phyloP scores from a whole-genome alignment of 75 land plant species.

The Cupressus sempervirens region DNA sequence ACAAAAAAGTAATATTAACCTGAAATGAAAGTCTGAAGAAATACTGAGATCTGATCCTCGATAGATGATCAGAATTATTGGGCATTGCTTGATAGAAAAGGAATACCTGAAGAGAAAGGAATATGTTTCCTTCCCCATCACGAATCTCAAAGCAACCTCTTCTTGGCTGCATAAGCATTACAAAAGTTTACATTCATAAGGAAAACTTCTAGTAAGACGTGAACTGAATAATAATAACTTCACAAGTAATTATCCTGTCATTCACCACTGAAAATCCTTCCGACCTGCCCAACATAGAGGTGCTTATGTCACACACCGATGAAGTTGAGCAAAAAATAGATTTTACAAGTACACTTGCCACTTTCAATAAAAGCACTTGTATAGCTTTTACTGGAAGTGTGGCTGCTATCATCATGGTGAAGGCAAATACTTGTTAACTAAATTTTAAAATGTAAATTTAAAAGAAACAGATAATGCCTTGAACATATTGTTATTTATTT shows the following conservation, averaged over 20 bases:
- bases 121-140: conserved; percentile 30
- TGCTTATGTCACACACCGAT: background rate
- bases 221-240: background rate
- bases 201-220: background rate
- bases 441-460: too few relatives aligned
- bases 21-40: background rate
- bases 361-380: background rate
- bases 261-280: background rate
- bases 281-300: background rate
- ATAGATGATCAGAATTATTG: background rate
- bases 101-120: conserved; percentile 34
- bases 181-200: background rate
- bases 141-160: conserved; percentile 40
- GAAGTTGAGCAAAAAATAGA: background rate
- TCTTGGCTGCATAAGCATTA: conserved; percentile 27
- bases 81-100: background rate
- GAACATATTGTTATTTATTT: background rate
- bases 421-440: background rate
- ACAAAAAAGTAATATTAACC: background rate
- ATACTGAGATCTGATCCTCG: background rate
- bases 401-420: background rate
- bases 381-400: background rate
- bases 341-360: background rate
- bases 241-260: background rate
- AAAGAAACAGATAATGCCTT: background rate